Evolutionary conservation across 306 rosid species (phyloP).

Genomic region (Fragaria iinumae): DNA sequence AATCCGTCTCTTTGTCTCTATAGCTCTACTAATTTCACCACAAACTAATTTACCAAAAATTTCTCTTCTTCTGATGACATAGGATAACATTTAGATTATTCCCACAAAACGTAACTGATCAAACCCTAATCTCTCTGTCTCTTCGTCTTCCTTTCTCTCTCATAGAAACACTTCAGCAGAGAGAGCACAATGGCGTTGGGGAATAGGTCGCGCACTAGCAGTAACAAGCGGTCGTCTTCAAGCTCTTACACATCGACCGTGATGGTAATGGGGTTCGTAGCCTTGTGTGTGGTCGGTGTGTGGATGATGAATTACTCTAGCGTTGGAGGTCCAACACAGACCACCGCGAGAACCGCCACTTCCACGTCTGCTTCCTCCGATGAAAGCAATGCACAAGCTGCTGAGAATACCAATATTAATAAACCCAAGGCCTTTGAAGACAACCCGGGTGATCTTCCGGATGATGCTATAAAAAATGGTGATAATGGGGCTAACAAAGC

Average conservation of each 20-base stretch:
- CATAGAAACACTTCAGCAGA: neutral
- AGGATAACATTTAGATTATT: neutral
- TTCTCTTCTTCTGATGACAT: neutral
- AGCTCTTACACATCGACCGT: constrained; percentile 58
- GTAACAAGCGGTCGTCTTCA: constrained; percentile 54
- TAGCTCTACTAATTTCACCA: constrained; percentile 17
- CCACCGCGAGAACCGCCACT: constrained; percentile 28
- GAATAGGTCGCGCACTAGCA: constrained; percentile 52
- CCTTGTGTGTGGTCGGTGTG: constrained; percentile 58
- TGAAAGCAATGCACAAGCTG: constrained; percentile 7
- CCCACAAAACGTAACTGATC: constrained; percentile 1
- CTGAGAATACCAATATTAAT: neutral
- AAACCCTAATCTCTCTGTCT: neutral
- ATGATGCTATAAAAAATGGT: constrained; percentile 63
- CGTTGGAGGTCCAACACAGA: constrained; percentile 29
- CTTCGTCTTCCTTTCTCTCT: constrained; percentile 2
- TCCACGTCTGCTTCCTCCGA: constrained; percentile 22
- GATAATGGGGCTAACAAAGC: constrained; percentile 22
- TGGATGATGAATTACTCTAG: constrained; percentile 63
- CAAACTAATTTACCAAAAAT: neutral
- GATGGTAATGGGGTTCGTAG: constrained; percentile 50
- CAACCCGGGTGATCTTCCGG: constrained; percentile 73
- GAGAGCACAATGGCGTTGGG: constrained; percentile 48
- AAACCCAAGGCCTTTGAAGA: constrained; percentile 45
- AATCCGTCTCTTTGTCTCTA: constrained; percentile 14